Evolutionary conservation across 495 filamentous ascomycete genomes (phyloP).

Genomic region (Clavariopsis aquatica): DNA sequence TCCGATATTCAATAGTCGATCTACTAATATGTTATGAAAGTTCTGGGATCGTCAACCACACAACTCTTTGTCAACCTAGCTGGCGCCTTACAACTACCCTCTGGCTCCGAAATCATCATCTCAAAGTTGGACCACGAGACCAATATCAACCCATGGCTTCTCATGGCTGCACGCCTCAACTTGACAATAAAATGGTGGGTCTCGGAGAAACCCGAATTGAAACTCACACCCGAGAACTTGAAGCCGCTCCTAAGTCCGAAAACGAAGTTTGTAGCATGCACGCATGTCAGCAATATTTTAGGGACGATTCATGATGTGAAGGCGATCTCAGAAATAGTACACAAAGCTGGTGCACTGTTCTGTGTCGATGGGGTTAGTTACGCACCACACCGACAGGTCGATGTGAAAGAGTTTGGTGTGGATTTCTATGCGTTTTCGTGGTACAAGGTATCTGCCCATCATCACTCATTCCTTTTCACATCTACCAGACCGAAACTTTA

Average conservation of each 20-base stretch:
- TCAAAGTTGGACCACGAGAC: conserved; percentile 72
- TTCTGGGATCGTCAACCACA: conserved; percentile 68
- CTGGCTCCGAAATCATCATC: conserved; percentile 63
- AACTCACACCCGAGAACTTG: conserved; percentile 56
- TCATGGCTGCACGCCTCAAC: conserved; percentile 58
- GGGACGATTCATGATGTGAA: conserved; percentile 67
- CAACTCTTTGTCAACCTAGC: conserved; percentile 74
- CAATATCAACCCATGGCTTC: conserved; percentile 68
- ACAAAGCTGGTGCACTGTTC: conserved; percentile 51
- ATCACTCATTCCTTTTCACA: neutral
- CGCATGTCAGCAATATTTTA: conserved; percentile 69
- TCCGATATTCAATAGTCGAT: neutral
- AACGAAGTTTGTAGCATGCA: conserved; percentile 67
- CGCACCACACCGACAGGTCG: conserved; percentile 67
- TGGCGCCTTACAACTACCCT: conserved; percentile 57
- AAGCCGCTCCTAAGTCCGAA: conserved; percentile 56
- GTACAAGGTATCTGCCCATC: conserved; percentile 62
- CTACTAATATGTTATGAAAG: conserved; percentile 38
- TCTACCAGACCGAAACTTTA: neutral
- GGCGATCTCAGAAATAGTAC: conserved; percentile 57
- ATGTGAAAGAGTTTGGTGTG: conserved; percentile 65
- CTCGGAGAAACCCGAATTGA: conserved; percentile 49
- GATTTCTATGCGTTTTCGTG: conserved; percentile 77
- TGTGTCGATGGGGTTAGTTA: conserved; percentile 67
- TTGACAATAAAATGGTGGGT: conserved; percentile 69